Conservation (phyloP, 371 early-diverging fungal species). For the Dinochytrium kinnereticum region DNA sequence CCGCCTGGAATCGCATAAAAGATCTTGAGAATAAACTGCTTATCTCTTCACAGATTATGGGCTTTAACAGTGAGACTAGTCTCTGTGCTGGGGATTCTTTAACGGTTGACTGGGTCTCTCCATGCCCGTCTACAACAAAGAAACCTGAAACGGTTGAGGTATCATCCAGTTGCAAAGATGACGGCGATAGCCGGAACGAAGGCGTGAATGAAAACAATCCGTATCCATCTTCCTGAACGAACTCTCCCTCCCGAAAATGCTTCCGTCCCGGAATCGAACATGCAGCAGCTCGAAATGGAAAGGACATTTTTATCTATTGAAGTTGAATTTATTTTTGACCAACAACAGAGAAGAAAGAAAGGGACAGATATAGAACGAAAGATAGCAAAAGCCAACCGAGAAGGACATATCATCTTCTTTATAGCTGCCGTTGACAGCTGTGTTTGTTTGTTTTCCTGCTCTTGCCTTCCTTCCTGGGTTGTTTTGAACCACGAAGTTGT, state of each 20-base stretch:
- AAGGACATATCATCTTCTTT: too few species aligned
- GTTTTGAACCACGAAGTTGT: too few species aligned
- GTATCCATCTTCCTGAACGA: not conserved
- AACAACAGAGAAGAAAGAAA: too few species aligned
- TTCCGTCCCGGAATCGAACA: slow-evolving; percentile 13
- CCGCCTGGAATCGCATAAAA: not conserved
- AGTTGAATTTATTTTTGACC: not conserved
- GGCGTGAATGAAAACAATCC: not conserved
- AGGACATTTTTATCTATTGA: not conserved
- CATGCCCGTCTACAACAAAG: slow-evolving; percentile 4
- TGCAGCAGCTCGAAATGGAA: not conserved
- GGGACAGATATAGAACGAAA: too few species aligned
- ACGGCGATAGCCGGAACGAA: not conserved
- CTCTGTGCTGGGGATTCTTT: not conserved
- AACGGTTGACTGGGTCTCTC: not conserved
- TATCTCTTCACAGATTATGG: not conserved
- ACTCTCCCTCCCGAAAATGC: not conserved
- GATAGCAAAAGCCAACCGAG: too few species aligned
- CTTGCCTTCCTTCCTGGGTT: too few species aligned
- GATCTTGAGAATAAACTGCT: not conserved
- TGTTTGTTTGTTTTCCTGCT: too few species aligned
- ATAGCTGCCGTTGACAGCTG: too few species aligned
- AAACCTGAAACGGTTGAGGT: not conserved
- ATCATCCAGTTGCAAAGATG: not conserved
- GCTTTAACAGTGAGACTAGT: not conserved